Conservation (phyloP, 2,329 filamentous ascomycete species). For the Tolypocladium endophyticum region DNA sequence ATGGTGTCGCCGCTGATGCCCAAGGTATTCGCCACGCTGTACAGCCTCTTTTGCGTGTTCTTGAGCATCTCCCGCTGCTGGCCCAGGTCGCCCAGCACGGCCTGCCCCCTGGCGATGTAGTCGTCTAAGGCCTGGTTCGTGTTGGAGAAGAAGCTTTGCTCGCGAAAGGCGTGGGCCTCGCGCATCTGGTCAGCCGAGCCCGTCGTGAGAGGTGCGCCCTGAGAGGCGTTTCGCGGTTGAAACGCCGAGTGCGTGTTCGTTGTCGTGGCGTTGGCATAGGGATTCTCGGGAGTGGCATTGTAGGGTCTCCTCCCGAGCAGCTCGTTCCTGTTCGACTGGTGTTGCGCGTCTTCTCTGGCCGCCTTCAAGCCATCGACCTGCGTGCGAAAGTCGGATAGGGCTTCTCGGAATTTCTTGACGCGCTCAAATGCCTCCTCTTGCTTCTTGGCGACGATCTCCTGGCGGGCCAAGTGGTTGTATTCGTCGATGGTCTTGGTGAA, state of each 20-base stretch:
- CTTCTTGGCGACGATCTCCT: constrained; percentile 84
- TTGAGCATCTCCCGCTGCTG: constrained; percentile 92
- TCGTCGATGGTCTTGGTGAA: constrained; percentile 89
- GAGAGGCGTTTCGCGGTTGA: constrained; percentile 32
- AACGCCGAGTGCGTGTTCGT: constrained; percentile 21
- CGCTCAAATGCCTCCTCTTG: constrained; percentile 84
- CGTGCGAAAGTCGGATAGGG: constrained; percentile 68
- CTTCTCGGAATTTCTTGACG: constrained; percentile 72
- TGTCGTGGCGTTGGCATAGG: constrained; percentile 56
- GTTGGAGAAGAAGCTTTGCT: constrained; percentile 76
- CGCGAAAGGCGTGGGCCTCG: constrained; percentile 75
- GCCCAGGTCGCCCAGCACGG: constrained; percentile 78
- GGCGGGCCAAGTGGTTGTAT: constrained; percentile 74
- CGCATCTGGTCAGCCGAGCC: constrained; percentile 54
- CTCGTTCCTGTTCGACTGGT: constrained; percentile 60
- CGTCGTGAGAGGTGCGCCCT: constrained; percentile 16
- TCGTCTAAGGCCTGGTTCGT: constrained; percentile 85
- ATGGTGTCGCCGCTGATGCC: constrained; percentile 94
- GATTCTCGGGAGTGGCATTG: constrained; percentile 76
- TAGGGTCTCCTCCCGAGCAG: constrained; percentile 79
- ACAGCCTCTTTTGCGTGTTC: constrained; percentile 81
- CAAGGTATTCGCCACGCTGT: constrained; percentile 86
- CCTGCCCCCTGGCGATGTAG: constrained; percentile 82
- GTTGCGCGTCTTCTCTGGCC: constrained; percentile 62
- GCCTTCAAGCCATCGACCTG: constrained; percentile 71